A percentile compares a stretch with the other conserved stretches of the same genome.
phyloP scores from a whole-genome alignment of 2,329 filamentous ascomycete species.

The Didymella lethalis region DNA sequence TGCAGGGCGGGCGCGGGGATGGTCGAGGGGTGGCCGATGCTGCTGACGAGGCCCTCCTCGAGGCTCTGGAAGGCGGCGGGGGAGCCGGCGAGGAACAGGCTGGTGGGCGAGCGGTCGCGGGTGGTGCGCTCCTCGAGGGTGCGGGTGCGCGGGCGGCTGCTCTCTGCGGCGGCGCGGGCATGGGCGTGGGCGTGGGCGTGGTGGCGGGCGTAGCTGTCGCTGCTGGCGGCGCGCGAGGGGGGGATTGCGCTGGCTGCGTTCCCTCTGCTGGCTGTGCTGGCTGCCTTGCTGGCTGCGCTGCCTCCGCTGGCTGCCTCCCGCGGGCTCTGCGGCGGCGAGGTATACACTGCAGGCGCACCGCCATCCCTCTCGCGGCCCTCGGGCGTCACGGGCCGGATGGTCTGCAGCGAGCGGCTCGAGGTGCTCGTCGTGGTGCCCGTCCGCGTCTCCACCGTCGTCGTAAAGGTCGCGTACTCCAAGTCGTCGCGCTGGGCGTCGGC shows the following conservation, averaged over 20 bases:
- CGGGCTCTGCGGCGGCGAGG: constrained; percentile 45
- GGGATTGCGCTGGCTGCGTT: too few species aligned
- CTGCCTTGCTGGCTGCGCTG: background rate
- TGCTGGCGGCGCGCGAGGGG: constrained; percentile 39
- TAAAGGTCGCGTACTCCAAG: constrained; percentile 14
- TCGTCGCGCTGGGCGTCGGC: constrained; percentile 7
- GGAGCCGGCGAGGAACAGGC: background rate
- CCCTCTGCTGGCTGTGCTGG: too few species aligned
- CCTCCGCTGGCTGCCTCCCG: constrained; percentile 37
- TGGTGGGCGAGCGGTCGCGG: constrained; percentile 44
- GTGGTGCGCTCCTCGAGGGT: constrained; percentile 58
- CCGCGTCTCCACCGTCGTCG: constrained; percentile 9
- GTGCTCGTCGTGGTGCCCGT: constrained; percentile 16
- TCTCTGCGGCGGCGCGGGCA: constrained; percentile 61
- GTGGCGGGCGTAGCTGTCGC: constrained; percentile 40
- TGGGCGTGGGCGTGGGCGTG: constrained; percentile 35
- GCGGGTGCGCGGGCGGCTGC: constrained; percentile 57
- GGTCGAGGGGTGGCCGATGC: constrained; percentile 53
- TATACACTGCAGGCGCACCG: background rate
- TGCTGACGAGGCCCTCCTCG: constrained; percentile 52
- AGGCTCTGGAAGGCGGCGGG: constrained; percentile 49
- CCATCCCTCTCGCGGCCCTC: constrained; percentile 5
- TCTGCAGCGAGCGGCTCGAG: constrained; percentile 23
- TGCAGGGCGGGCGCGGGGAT: constrained; percentile 32
- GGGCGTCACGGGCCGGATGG: constrained; percentile 72